Evolutionary conservation across 305 asterid species (phyloP).

Genomic region (Fraxinus velutina): DNA sequence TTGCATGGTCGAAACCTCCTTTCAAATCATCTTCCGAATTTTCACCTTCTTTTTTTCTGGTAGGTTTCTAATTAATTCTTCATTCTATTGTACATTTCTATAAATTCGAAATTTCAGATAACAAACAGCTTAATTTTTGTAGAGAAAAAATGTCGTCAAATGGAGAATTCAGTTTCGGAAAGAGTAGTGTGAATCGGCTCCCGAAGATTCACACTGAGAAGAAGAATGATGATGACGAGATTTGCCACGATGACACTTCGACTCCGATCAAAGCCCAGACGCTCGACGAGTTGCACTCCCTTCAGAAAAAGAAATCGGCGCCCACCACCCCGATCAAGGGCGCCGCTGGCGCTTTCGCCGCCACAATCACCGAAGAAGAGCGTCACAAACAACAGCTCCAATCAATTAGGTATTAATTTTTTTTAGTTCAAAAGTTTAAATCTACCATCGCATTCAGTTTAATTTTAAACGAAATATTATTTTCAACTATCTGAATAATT

Average conservation of each 20-base stretch:
- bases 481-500: not conserved
- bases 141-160: constrained; percentile 44
- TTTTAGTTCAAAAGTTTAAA: not conserved
- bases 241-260: constrained; percentile 80
- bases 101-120: constrained; percentile 17
- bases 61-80: constrained; percentile 7
- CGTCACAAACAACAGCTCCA: constrained; percentile 85
- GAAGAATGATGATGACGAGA: constrained; percentile 36
- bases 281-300: constrained; percentile 76
- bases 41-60: constrained; percentile 5
- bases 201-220: constrained; percentile 73
- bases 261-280: constrained; percentile 77
- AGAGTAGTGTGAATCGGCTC: constrained; percentile 35
- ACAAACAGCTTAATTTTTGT: not conserved
- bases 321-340: constrained; percentile 67
- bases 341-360: constrained; percentile 41
- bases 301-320: constrained; percentile 82
- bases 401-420: constrained; percentile 57
- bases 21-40: not conserved
- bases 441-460: not conserved
- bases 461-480: not conserved
- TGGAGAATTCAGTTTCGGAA: constrained; percentile 56
- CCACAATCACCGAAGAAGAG: constrained; percentile 42
- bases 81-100: not conserved
- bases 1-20: constrained; percentile 7